Evolutionary conservation across 176 grass and related monocot species (phyloP).

Genomic region (Lolium multiflorum): DNA sequence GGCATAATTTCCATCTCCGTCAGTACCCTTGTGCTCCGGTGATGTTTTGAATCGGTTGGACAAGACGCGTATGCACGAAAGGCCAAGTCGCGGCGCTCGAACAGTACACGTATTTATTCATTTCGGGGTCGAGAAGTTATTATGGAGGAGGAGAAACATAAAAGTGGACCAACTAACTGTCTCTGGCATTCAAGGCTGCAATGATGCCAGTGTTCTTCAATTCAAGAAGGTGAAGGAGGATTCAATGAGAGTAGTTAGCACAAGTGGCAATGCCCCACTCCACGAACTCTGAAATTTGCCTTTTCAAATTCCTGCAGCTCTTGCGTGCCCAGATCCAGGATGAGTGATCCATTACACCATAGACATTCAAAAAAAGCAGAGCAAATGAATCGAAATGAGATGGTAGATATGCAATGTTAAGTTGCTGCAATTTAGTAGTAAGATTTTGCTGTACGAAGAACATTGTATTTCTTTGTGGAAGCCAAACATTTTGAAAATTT

Average conservation of each 20-base stretch:
- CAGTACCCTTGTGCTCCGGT: background rate
- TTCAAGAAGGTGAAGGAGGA: constrained; percentile 14
- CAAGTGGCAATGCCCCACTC: background rate
- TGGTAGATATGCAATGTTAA: background rate
- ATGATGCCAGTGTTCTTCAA: constrained; percentile 45
- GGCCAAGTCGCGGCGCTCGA: background rate
- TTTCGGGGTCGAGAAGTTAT: background rate
- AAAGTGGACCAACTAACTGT: constrained; percentile 38
- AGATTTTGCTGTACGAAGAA: background rate
- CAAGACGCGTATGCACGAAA: background rate
- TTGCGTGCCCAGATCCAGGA: constrained; percentile 27
- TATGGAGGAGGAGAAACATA: background rate
- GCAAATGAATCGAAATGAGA: background rate
- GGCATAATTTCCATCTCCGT: background rate
- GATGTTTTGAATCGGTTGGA: background rate
- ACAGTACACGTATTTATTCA: constrained; percentile 29
- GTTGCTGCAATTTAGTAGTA: background rate
- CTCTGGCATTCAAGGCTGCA: constrained; percentile 53
- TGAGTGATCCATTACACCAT: background rate
- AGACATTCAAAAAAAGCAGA: background rate
- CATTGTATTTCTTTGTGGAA: background rate
- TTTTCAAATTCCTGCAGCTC: constrained; percentile 48
- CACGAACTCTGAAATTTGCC: background rate
- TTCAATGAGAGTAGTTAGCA: constrained; percentile 36
- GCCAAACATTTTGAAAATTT: too few species aligned